Evolutionary conservation across 176 grass and related monocot genomes (phyloP), one percentile per base, ranked within the genome.

Genomic region (Cymbopogon citratus): DNA sequence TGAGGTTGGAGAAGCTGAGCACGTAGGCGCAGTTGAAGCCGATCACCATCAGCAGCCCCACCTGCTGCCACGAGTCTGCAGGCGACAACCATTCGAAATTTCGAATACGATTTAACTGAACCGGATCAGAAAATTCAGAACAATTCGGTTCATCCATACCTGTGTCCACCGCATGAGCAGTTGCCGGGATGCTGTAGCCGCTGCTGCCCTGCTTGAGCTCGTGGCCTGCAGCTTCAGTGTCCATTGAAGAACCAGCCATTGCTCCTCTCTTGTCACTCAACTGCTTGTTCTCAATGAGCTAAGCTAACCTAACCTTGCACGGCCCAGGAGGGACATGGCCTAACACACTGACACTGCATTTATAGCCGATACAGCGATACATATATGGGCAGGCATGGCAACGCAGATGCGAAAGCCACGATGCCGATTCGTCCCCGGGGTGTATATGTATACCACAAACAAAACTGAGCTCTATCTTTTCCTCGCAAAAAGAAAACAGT

Each of bases 1-100:
- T 92, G 29, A 94, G 83, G 78, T 89, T 94, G 63, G 95, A 97
- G 90, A 94, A 94, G 84, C 95, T 94, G n/a, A 94, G 77, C 54
- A 97, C 94, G 71, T 97, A 97, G 49, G 91, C 94, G n/a, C 94
- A 97, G 89, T 97, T 97, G 91, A 97, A 97, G 1, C 83, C 82
- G 11, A 83, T 87, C 73, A 91, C 91, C 33, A 97, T 85, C 79
- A 97, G 64, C 56, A 97, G 19, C 51, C 91, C 94, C 0, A 91
- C 91, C 80, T 97, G 94, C 51, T 94, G 82, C 91, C 94, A 97
- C 33, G 94, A 90, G 83, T 89, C 87, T 89, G 70, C 9, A 3
- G 1, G 52, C 52, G 21, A 48, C 40, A 8, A 33, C 6, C 52
- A 57, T 57, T 11, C 51, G 0, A 78, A 77, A n/a, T n/a, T n/a